A percentile compares a stretch with the other conserved stretches of the same genome.
Conservation (phyloP, 2,329 filamentous ascomycete genomes). For the Trichoderma simmonsii region DNA sequence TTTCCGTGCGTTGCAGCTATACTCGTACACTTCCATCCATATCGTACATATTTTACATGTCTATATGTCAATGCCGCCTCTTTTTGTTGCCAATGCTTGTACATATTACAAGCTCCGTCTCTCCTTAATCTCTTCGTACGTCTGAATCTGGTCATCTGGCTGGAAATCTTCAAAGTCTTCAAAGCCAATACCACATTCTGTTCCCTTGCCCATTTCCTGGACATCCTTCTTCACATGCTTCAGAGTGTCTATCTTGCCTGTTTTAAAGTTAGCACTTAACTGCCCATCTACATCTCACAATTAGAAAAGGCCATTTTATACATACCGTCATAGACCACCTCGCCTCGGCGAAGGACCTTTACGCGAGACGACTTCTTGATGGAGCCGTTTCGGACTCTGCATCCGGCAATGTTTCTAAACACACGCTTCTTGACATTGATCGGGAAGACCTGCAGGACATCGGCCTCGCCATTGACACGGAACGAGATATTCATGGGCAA, state of each 20-base stretch:
- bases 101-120: conserved; percentile 55
- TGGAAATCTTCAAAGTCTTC: conserved; percentile 74
- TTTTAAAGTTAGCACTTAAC: neutral
- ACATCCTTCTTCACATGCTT: conserved; percentile 94
- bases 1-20: neutral
- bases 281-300: neutral
- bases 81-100: neutral
- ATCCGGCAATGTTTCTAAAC: conserved; percentile 78
- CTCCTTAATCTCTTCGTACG: conserved; percentile 75
- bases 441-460: conserved; percentile 77
- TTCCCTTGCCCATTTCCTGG: conserved; percentile 81
- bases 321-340: conserved; percentile 80
- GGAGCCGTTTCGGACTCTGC: conserved; percentile 77
- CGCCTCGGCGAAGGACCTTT: conserved; percentile 66
- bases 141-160: conserved; percentile 82
- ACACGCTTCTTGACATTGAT: conserved; percentile 73
- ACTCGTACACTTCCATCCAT: conserved; percentile 5
- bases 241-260: conserved; percentile 75
- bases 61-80: neutral
- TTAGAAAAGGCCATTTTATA: conserved; percentile 22
- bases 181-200: conserved; percentile 90
- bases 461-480: conserved; percentile 81
- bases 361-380: conserved; percentile 64
- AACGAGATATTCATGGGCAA: conserved; percentile 64
- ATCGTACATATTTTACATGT: conserved; percentile 18